These are phyloP conservation scores for Candida boleticola DNA, from an alignment of 805 yeast species.

Conservation along the genomic window DNA sequence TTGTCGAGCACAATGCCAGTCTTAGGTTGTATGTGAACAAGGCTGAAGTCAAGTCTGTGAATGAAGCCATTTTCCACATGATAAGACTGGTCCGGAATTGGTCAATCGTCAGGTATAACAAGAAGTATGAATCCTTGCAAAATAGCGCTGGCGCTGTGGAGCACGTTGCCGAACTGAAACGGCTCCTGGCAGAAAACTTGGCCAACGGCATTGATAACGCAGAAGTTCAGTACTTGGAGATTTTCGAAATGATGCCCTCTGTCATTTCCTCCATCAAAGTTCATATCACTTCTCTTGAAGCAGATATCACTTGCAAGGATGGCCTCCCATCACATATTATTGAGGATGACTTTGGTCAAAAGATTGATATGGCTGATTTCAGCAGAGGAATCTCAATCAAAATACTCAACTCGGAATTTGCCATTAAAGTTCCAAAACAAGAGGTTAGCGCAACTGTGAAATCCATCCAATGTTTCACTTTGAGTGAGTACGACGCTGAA, in stretches of 20 bases:
- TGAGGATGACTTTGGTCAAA: constrained; percentile 19
- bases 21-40: constrained; percentile 25
- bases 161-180: neutral
- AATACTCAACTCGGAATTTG: constrained; percentile 18
- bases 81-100: constrained; percentile 32
- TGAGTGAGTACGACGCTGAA: constrained; percentile 39
- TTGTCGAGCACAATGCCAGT: constrained; percentile 18
- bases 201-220: neutral
- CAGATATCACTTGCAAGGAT: constrained; percentile 39
- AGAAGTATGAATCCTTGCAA: constrained; percentile 17
- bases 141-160: constrained; percentile 3
- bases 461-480: constrained; percentile 29
- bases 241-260: constrained; percentile 32
- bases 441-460: constrained; percentile 18
- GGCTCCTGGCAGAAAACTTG: neutral
- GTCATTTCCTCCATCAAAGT: constrained; percentile 24
- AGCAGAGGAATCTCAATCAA: constrained; percentile 37
- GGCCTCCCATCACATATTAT: constrained; percentile 33
- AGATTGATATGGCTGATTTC: constrained; percentile 34
- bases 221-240: constrained; percentile 15
- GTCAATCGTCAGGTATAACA: constrained; percentile 21
- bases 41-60: constrained; percentile 31
- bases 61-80: constrained; percentile 35
- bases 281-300: constrained; percentile 24
- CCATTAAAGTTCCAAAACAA: constrained; percentile 22